Base-by-base conservation (phyloP, 75 land plant genomes). In the Picea glauca region DNA sequence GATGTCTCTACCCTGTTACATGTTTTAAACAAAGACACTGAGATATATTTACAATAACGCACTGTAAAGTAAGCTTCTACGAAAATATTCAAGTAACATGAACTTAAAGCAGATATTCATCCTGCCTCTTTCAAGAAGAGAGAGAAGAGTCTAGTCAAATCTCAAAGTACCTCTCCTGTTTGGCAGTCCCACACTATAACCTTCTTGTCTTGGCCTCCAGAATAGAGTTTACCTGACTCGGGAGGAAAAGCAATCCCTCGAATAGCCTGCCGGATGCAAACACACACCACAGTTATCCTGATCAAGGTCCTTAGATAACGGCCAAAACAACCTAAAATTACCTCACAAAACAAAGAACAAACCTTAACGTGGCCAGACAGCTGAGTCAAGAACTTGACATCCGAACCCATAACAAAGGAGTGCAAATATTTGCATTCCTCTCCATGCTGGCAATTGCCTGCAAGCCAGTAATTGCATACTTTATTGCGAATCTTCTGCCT, bases 321-420 rank as follows among this genome's bases (percentile, higher is more conserved):
- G 13, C 11, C 15, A 79, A 79, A 79, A 26, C 15, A 57, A 3
- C n/a, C 15, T 60, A 79, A 31, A 79, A 7, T 33, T 58, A 9
- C 4, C 17, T 30, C 8, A 21, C 15, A 66, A 26, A 12, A 12
- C 26, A 63, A 56, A 56, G 30, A 58, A 17, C 43, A 23, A 20
- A 94, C 99, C 96, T 98, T 90, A 31, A 85, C 92, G 62, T 98
- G 99, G 38, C 99, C 98, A 18, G 79, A 80, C 13, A 98, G 94
- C 50, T 81, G 88, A 1, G 93, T 93, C 84, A 95, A 59, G 60
- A 88, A 78, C 35, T 85, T 78, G 62, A 95, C 82, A 11, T 87
- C 80, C 2, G 90, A 91, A 14, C 94, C 88, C 8, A 85, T 38
- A 57, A 77, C 81, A 89, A 91, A 91, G 11, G 93, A 82, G 81